These are phyloP conservation scores for Candida suzukii DNA, from an alignment of 805 yeast genomes.

Conservation along the genomic window DNA sequence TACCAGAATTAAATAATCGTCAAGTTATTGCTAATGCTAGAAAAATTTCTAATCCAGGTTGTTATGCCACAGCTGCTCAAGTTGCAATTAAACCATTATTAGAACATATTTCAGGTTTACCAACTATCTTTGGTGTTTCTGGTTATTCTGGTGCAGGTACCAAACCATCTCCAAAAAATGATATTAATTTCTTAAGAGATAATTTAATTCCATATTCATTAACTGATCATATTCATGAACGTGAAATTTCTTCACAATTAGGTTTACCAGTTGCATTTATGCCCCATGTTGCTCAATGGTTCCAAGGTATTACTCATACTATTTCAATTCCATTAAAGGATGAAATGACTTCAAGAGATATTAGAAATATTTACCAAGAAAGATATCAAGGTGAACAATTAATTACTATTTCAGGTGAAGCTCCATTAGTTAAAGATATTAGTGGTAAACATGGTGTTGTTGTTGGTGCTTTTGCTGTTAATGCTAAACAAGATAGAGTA, in stretches of 20 bases:
- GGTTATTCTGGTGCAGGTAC: slow-evolving; percentile 99
- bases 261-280: slow-evolving; percentile 79
- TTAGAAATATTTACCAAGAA: slow-evolving; percentile 80
- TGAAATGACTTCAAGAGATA: slow-evolving; percentile 69
- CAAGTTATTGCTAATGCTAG: slow-evolving; percentile 57
- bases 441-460: slow-evolving; percentile 93
- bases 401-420: slow-evolving; percentile 80
- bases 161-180: slow-evolving; percentile 95
- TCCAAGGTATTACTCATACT: slow-evolving; percentile 95
- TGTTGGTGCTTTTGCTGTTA: slow-evolving; percentile 94
- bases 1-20: slow-evolving; percentile 85
- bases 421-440: slow-evolving; percentile 87
- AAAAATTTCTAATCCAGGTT: slow-evolving; percentile 94
- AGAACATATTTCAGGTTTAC: slow-evolving; percentile 62
- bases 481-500: slow-evolving; percentile 79
- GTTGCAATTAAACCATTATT: slow-evolving; percentile 81
- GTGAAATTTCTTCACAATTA: slow-evolving; percentile 77
- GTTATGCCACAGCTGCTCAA: slow-evolving; percentile 99
- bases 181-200: slow-evolving; percentile 61
- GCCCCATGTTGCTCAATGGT: slow-evolving; percentile 99
- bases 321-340: slow-evolving; percentile 80
- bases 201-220: slow-evolving; percentile 92
- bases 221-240: slow-evolving; percentile 96
- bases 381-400: slow-evolving; percentile 83
- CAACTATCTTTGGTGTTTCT: slow-evolving; percentile 89